Conservation (phyloP, 352 stramenopile genomes). For the Globisporangium echinulatum region DNA sequence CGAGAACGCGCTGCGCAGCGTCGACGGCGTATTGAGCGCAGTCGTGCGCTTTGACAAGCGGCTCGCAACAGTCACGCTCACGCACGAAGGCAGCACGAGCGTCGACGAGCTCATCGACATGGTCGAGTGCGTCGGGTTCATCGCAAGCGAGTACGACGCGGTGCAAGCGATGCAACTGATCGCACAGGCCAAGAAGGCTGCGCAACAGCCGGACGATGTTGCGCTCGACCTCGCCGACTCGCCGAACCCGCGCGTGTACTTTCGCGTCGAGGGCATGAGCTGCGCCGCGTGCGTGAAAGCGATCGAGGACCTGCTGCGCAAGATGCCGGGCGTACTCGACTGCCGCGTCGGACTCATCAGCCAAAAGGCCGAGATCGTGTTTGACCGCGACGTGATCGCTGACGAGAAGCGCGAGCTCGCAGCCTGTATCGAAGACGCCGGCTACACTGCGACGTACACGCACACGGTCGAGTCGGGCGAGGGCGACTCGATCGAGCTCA, state of each 20-base stretch:
- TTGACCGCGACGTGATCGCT: constrained; percentile 64
- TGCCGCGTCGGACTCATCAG: constrained; percentile 81
- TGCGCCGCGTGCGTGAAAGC: constrained; percentile 84
- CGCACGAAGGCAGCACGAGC: constrained; percentile 34
- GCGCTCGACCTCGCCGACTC: constrained; percentile 27
- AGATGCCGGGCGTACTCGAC: constrained; percentile 56
- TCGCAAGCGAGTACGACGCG: constrained; percentile 49
- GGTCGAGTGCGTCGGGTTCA: constrained; percentile 73
- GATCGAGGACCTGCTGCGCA: constrained; percentile 74
- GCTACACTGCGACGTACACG: constrained; percentile 75
- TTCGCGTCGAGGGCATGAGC: constrained; percentile 83
- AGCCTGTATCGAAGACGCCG: constrained; percentile 65
- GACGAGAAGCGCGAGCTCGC: constrained; percentile 39
- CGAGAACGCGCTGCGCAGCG: constrained; percentile 72
- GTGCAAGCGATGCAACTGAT: constrained; percentile 49
- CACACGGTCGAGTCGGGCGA: constrained; percentile 69
- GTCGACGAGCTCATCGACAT: constrained; percentile 65
- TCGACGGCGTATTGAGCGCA: constrained; percentile 60
- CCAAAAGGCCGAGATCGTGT: constrained; percentile 80
- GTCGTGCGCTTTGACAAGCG: constrained; percentile 74
- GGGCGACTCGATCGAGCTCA: constrained; percentile 75
- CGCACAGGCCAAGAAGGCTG: constrained; percentile 25
- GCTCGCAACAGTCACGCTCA: constrained; percentile 52
- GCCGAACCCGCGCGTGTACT: constrained; percentile 62
- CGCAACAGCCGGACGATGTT: constrained; percentile 20